These are phyloP conservation scores for Delitschia confertaspora DNA, from an alignment of 495 filamentous ascomycete genomes.

Conservation along the genomic window DNA sequence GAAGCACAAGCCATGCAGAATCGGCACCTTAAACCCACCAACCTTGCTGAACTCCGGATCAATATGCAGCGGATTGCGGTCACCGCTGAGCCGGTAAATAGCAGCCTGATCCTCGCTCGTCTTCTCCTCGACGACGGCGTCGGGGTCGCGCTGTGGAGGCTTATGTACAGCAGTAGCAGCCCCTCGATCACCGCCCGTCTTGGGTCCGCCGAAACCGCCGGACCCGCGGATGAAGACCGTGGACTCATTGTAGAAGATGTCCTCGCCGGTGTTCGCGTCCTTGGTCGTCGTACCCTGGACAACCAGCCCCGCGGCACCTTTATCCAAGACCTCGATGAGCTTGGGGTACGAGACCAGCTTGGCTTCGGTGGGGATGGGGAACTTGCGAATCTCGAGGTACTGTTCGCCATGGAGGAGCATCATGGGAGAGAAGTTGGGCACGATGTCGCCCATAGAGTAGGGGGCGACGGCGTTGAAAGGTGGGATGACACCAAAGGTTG, in stretches of 20 bases:
- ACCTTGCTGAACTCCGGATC: slow-evolving; percentile 91
- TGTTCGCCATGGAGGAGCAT: slow-evolving; percentile 99
- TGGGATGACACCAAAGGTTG: slow-evolving; percentile 91
- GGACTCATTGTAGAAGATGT: slow-evolving; percentile 94
- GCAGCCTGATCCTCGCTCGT: slow-evolving; percentile 92
- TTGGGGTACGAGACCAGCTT: slow-evolving; percentile 72
- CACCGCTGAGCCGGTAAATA: slow-evolving; percentile 87
- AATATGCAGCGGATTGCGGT: slow-evolving; percentile 90
- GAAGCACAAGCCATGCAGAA: slow-evolving; percentile 92
- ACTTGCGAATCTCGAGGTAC: slow-evolving; percentile 92
- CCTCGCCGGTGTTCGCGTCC: slow-evolving; percentile 66
- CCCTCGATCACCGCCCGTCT: slow-evolving; percentile 70
- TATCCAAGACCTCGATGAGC: slow-evolving; percentile 91
- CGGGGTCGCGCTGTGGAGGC: slow-evolving; percentile 66
- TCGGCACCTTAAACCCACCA: slow-evolving; percentile 91
- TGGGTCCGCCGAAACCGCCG: slow-evolving; percentile 82
- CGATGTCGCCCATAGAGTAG: slow-evolving; percentile 71
- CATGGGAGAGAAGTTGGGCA: slow-evolving; percentile 95
- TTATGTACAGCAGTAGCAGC: slow-evolving; percentile 69
- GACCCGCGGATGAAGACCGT: slow-evolving; percentile 86
- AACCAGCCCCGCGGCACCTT: slow-evolving; percentile 83
- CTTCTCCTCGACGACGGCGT: slow-evolving; percentile 76
- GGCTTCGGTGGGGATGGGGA: slow-evolving; percentile 82
- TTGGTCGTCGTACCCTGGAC: slow-evolving; percentile 74
- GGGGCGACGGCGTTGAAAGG: slow-evolving; percentile 77